Percentiles rank a stretch among this genome's conserved stretches.
These are phyloP conservation scores for Persicaria tinctoria DNA, from an alignment of 148 eudicot genomes.

Conservation along the genomic window DNA sequence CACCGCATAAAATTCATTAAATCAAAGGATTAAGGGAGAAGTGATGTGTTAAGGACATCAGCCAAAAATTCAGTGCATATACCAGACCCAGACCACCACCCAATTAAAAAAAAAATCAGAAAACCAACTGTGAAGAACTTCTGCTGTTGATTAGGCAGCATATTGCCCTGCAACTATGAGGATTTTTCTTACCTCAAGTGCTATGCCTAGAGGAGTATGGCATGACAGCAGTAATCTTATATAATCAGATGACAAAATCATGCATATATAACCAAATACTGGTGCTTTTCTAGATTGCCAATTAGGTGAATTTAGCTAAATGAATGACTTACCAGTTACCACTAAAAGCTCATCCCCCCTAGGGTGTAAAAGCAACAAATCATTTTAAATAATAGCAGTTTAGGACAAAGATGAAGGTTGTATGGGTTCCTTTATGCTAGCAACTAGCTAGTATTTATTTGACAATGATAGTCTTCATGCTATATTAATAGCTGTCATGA, in stretches of 20 bases:
- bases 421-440: background rate
- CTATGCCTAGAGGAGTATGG: background rate
- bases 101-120: background rate
- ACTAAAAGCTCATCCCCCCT: background rate
- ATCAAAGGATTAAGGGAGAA: background rate
- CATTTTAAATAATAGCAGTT: background rate
- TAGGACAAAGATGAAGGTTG: background rate
- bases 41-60: background rate
- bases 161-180: background rate
- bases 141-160: background rate
- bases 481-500: background rate
- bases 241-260: background rate
- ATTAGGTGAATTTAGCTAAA: background rate
- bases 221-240: too few species aligned
- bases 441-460: background rate
- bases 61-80: background rate
- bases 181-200: background rate
- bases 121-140: background rate
- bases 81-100: too few species aligned
- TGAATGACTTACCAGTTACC: too few species aligned
- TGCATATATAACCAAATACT: background rate
- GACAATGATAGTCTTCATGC: background rate
- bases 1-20: background rate
- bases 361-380: background rate
- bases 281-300: background rate